Percentiles rank a stretch among this genome's conserved stretches.
These are phyloP conservation scores for Trichocladium antarcticum DNA, from an alignment of 495 filamentous ascomycete species.

Conservation along the genomic window DNA sequence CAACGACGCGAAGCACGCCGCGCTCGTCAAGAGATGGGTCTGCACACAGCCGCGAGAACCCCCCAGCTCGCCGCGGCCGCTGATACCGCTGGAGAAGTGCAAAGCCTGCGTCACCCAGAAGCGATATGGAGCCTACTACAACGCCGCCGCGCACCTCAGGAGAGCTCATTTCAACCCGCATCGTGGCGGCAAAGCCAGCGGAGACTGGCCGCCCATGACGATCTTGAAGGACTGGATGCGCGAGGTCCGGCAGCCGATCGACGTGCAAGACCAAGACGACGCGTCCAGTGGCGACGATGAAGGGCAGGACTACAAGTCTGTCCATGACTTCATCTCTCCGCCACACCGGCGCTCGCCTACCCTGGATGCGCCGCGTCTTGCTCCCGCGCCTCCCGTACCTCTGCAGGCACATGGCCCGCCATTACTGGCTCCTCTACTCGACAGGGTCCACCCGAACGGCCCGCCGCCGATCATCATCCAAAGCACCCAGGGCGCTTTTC, in stretches of 20 bases:
- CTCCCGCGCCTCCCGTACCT: conserved; percentile 39
- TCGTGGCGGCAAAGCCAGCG: conserved; percentile 76
- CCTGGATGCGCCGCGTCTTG: conserved; percentile 32
- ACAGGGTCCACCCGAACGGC: conserved; percentile 11
- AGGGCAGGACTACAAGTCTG: conserved; percentile 28
- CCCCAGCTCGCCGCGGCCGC: conserved; percentile 41
- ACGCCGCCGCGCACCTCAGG: conserved; percentile 85
- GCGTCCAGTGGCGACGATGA: conserved; percentile 39
- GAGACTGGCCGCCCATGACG: conserved; percentile 78
- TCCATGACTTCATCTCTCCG: conserved; percentile 32
- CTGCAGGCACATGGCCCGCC: conserved; percentile 30
- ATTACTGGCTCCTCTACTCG: conserved; percentile 21
- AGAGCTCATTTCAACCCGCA: conserved; percentile 75
- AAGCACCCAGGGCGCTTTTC: conserved; percentile 15
- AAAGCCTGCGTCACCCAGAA: conserved; percentile 69
- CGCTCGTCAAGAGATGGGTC: conserved; percentile 67
- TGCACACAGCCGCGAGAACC: conserved; percentile 42
- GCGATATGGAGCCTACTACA: conserved; percentile 95
- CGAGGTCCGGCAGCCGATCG: conserved; percentile 48
- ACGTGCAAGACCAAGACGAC: conserved; percentile 38
- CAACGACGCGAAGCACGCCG: conserved; percentile 67
- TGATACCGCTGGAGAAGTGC: conserved; percentile 68
- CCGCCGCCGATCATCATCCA: conserved; percentile 21
- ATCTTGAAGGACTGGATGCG: conserved; percentile 76
- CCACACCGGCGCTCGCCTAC: conserved; percentile 29